These are phyloP conservation scores for Colletotrichum noveboracense DNA, from an alignment of 2,329 filamentous ascomycete species.

Conservation along the genomic window DNA sequence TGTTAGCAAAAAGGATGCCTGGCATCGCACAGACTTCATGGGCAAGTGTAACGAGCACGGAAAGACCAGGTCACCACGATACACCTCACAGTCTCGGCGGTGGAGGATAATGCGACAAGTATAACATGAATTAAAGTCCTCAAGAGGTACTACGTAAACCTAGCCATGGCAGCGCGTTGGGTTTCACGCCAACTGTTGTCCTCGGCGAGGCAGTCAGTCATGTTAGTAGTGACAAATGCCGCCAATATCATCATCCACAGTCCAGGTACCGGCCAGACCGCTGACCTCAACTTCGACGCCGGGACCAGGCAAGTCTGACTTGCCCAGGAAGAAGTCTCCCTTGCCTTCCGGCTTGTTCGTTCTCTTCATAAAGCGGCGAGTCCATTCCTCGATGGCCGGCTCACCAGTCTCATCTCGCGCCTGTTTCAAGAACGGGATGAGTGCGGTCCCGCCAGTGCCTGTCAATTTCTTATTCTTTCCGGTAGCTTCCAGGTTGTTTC, in stretches of 20 bases:
- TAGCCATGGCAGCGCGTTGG: background rate
- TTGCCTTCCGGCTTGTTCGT: conserved; percentile 53
- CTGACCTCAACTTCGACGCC: conserved; percentile 53
- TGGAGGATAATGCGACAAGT: background rate
- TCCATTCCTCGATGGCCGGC: conserved; percentile 77
- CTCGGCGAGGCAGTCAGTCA: background rate
- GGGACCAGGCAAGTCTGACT: conserved; percentile 46
- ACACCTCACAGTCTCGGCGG: background rate
- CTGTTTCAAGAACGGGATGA: conserved; percentile 97
- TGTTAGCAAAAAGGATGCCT: background rate
- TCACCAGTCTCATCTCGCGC: conserved; percentile 95
- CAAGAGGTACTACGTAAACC: background rate
- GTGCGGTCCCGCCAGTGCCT: conserved; percentile 89
- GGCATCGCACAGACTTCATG: background rate
- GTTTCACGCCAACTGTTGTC: background rate
- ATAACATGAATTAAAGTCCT: background rate
- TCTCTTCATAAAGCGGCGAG: conserved; percentile 61
- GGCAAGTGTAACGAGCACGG: background rate
- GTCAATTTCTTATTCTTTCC: conserved; percentile 67
- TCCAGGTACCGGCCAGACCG: conserved; percentile 86
- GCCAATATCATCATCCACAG: conserved; percentile 81
- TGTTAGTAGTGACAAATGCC: conserved; percentile 61
- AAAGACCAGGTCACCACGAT: background rate
- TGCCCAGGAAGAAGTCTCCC: conserved; percentile 63
- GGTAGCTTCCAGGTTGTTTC: conserved; percentile 20